These are phyloP conservation scores for Sungouiella thailandica DNA, from an alignment of 805 yeast species.

Conservation along the genomic window DNA sequence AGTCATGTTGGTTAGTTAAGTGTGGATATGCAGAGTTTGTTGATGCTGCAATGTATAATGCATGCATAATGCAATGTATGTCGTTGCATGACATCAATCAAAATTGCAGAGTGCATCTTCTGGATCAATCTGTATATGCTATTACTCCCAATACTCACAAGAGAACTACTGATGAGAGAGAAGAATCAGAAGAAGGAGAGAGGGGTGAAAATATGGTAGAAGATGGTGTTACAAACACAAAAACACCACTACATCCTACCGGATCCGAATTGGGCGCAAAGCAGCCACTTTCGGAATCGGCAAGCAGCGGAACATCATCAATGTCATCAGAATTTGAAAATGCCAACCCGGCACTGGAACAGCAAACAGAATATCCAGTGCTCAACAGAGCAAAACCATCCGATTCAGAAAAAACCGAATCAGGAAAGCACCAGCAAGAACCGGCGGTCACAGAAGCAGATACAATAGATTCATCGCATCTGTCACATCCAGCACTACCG, in stretches of 20 bases:
- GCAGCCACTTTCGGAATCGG: too few relatives aligned
- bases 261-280: not conserved
- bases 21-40: constrained; percentile 39
- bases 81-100: constrained; percentile 1
- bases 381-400: too few relatives aligned
- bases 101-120: not conserved
- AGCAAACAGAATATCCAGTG: too few relatives aligned
- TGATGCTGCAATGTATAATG: constrained; percentile 31
- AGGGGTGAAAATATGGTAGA: too few relatives aligned
- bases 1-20: constrained; percentile 59
- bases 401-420: not conserved
- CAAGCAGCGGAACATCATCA: not conserved
- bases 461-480: not conserved
- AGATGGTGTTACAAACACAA: too few relatives aligned
- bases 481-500: too few relatives aligned
- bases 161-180: not conserved
- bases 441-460: not conserved
- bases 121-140: constrained; percentile 8
- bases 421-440: not conserved
- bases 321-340: too few relatives aligned
- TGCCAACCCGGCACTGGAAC: too few relatives aligned
- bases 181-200: too few relatives aligned
- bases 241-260: too few relatives aligned
- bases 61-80: too few relatives aligned
- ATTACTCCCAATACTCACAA: constrained; percentile 8